Evolutionary conservation across 345 rosid genomes (phyloP).

Genomic region (Stellera chamaejasme): DNA sequence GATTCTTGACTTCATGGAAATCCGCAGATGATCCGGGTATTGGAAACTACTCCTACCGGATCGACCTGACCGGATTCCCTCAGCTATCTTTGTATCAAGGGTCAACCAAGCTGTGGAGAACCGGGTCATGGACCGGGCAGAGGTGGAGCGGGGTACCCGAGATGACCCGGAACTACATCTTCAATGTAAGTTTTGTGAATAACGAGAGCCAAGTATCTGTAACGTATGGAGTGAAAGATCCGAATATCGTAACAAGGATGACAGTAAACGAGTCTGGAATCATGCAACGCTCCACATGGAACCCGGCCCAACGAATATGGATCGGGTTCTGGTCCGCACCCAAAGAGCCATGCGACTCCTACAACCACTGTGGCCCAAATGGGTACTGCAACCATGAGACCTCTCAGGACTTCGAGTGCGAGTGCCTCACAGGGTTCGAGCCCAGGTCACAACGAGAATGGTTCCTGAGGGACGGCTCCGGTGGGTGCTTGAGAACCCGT

Average conservation of each 20-base stretch:
- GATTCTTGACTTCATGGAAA: conserved; percentile 44
- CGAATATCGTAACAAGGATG: conserved; percentile 38
- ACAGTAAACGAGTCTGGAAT: conserved; percentile 40
- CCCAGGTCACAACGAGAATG: conserved; percentile 40
- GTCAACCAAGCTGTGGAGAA: conserved; percentile 28
- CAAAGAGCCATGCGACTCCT: conserved; percentile 54
- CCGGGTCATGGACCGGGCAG: conserved; percentile 52
- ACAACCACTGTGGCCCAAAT: conserved; percentile 46
- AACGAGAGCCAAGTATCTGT: conserved; percentile 27
- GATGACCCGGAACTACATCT: conserved; percentile 33
- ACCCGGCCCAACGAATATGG: conserved; percentile 31
- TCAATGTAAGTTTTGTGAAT: conserved; percentile 18
- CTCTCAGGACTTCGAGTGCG: conserved; percentile 30
- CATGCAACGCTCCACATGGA: conserved; percentile 44
- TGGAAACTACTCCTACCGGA: conserved; percentile 31
- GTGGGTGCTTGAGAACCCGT: conserved; percentile 40
- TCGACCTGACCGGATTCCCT: conserved; percentile 38
- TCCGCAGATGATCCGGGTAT: conserved; percentile 38
- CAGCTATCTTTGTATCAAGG: conserved; percentile 41
- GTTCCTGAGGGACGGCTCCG: conserved; percentile 39
- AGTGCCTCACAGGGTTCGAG: conserved; percentile 57
- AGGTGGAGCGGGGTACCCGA: conserved; percentile 69
- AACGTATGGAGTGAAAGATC: conserved; percentile 19
- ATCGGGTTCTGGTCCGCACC: conserved; percentile 36
- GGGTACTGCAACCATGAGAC: conserved; percentile 29